phyloP scores from a whole-genome alignment of 441 rosid genomes.

The Pelargonium fulgidum region DNA sequence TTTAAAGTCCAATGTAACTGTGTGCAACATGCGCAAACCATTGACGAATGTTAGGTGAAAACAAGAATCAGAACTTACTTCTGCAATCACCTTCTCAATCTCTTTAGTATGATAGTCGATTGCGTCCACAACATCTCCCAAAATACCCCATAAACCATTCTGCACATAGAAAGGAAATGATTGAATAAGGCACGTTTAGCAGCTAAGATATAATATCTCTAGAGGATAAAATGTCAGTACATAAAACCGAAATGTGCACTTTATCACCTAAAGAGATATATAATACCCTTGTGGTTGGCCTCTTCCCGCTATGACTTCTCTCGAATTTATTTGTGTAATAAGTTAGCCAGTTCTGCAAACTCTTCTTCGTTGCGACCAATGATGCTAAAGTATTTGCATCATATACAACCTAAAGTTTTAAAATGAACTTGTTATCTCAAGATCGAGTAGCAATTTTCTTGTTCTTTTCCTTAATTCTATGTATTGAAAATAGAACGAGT shows the following conservation, averaged over 20 bases:
- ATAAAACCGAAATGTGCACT: not conserved
- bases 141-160: conserved; percentile 81
- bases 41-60: not conserved
- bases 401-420: conserved; percentile 55
- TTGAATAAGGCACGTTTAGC: not conserved
- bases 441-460: not conserved
- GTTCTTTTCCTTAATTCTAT: not conserved
- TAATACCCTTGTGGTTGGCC: conserved; percentile 68
- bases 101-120: conserved; percentile 57
- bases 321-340: conserved; percentile 61
- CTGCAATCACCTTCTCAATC: conserved; percentile 52
- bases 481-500: conserved; percentile 1
- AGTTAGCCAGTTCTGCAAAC: conserved; percentile 78
- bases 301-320: conserved; percentile 37
- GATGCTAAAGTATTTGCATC: conserved; percentile 78
- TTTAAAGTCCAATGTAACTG: too few species aligned
- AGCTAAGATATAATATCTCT: not conserved
- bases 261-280: conserved; percentile 7
- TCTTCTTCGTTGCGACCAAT: conserved; percentile 63
- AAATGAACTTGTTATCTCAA: conserved; percentile 5
- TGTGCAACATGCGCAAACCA: too few species aligned
- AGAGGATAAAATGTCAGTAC: not conserved
- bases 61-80: conserved; percentile 43
- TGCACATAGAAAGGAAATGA: conserved; percentile 25
- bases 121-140: conserved; percentile 77